These are phyloP conservation scores for Dactylellina cionopaga DNA, from an alignment of 2,329 filamentous ascomycete species.

Conservation along the genomic window DNA sequence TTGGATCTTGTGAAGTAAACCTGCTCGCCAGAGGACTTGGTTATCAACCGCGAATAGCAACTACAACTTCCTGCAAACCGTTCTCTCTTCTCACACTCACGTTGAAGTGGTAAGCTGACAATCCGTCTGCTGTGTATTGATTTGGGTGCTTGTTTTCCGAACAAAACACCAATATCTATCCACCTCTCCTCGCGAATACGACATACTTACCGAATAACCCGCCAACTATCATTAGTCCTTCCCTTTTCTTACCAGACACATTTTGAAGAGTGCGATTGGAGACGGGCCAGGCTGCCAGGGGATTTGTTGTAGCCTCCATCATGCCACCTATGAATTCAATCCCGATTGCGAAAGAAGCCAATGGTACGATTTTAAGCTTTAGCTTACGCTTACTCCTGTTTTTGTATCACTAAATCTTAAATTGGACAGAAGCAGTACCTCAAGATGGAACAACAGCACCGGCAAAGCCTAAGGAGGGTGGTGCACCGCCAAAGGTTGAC, in stretches of 20 bases:
- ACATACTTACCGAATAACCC: slow-evolving; percentile 26
- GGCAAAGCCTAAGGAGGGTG: slow-evolving; percentile 37
- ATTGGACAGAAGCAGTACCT: slow-evolving; percentile 38
- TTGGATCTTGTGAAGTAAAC: neutral
- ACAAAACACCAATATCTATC: neutral
- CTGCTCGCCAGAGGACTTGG: neutral
- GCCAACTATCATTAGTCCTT: slow-evolving; percentile 7
- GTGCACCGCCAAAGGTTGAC: slow-evolving; percentile 88
- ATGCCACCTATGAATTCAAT: slow-evolving; percentile 52
- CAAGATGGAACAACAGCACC: slow-evolving; percentile 30
- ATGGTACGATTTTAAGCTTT: slow-evolving; percentile 41
- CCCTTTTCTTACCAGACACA: neutral
- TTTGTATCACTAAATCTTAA: slow-evolving; percentile 36
- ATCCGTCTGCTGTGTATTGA: neutral
- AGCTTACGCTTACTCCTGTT: neutral
- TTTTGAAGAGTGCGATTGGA: slow-evolving; percentile 42
- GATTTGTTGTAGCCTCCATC: slow-evolving; percentile 51
- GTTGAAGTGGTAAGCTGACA: slow-evolving; percentile 38
- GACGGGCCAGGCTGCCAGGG: slow-evolving; percentile 50
- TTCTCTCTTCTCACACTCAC: slow-evolving; percentile 11
- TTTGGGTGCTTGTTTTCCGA: neutral
- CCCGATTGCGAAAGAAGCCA: slow-evolving; percentile 44
- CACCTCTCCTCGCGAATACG: neutral
- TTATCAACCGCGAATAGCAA: neutral
- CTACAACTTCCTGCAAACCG: neutral